These are phyloP conservation scores for Claviceps africana DNA, from an alignment of 2,329 filamentous ascomycete species.

Conservation along the genomic window DNA sequence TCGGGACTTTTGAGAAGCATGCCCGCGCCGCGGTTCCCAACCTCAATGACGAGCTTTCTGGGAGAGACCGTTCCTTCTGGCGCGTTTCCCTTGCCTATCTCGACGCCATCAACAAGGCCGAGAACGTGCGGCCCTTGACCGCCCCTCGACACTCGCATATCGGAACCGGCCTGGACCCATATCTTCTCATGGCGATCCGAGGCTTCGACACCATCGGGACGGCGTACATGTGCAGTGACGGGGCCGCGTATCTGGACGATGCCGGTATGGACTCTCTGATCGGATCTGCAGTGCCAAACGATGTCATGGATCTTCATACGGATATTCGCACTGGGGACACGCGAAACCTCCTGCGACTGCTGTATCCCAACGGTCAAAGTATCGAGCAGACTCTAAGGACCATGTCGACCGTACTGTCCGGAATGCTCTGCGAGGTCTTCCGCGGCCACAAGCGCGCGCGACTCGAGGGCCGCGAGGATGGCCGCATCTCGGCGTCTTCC, in stretches of 20 bases:
- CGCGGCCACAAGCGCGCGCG: conserved; percentile 5
- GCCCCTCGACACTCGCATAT: conserved; percentile 3
- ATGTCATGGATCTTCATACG: conserved; percentile 8
- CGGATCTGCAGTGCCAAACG: conserved; percentile 5
- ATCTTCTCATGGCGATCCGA: conserved; percentile 3
- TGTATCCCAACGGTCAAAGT: conserved; percentile 3
- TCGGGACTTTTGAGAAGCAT: conserved; percentile 1
- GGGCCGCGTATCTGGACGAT: conserved; percentile 5
- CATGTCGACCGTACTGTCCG: conserved; percentile 4
- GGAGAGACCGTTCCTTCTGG: conserved; percentile 5
- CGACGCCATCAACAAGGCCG: conserved; percentile 2
- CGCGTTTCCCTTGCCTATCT: conserved; percentile 5
- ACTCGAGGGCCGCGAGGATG: conserved; percentile 4
- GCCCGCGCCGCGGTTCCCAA: conserved; percentile 2
- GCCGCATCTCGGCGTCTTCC: conserved; percentile 4
- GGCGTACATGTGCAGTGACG: conserved; percentile 7
- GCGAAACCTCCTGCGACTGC: conserved; percentile 4
- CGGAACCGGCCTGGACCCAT: conserved; percentile 2
- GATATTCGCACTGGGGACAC: conserved; percentile 6
- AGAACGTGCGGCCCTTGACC: conserved; percentile 1
- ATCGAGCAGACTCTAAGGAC: neutral
- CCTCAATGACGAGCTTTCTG: conserved; percentile 3
- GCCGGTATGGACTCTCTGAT: conserved; percentile 6
- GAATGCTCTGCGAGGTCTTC: conserved; percentile 6
- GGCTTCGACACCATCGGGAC: conserved; percentile 5